A percentile compares a stretch with the other conserved stretches of the same genome.
phyloP scores from a whole-genome alignment of 768 basidiomycete genomes.

The Tylopilus sp. region DNA sequence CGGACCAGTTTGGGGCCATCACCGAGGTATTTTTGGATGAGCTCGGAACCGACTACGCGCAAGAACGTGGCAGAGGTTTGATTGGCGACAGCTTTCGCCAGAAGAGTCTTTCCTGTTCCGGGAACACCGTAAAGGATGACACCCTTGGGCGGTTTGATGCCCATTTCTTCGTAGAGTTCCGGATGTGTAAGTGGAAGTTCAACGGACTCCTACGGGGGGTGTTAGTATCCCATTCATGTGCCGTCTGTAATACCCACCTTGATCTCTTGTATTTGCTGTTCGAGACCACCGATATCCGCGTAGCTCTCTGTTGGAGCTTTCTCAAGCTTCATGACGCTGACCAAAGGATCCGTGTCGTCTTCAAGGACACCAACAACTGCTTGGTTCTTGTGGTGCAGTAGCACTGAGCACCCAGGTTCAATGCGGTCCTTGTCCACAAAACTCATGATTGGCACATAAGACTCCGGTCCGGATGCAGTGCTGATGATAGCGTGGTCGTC shows the following conservation, averaged over 20 bases:
- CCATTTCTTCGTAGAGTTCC: constrained; percentile 99
- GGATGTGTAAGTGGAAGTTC: constrained; percentile 97
- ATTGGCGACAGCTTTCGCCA: constrained; percentile 97
- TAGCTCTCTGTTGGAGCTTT: constrained; percentile 99
- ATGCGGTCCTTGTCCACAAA: constrained; percentile 98
- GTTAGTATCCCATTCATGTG: not conserved
- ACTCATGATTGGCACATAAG: constrained; percentile 95
- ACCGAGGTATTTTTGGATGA: constrained; percentile 99
- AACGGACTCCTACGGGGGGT: constrained; percentile 76
- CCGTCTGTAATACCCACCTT: constrained; percentile 53
- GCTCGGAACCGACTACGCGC: constrained; percentile 94
- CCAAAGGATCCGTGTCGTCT: constrained; percentile 93
- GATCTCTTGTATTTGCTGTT: constrained; percentile 97
- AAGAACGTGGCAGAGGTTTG: constrained; percentile 98
- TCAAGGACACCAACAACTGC: constrained; percentile 93
- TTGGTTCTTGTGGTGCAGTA: constrained; percentile 95
- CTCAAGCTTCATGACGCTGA: constrained; percentile 98
- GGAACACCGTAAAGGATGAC: constrained; percentile 99
- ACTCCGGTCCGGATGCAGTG: constrained; percentile 91
- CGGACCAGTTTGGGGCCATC: constrained; percentile 98
- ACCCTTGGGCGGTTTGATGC: constrained; percentile 98
- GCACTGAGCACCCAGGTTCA: constrained; percentile 92
- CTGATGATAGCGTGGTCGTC: constrained; percentile 99
- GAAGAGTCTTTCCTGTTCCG: constrained; percentile 95
- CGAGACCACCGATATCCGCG: constrained; percentile 96